Conservation (phyloP, 306 rosid species). For the Acacia acuminata region DNA sequence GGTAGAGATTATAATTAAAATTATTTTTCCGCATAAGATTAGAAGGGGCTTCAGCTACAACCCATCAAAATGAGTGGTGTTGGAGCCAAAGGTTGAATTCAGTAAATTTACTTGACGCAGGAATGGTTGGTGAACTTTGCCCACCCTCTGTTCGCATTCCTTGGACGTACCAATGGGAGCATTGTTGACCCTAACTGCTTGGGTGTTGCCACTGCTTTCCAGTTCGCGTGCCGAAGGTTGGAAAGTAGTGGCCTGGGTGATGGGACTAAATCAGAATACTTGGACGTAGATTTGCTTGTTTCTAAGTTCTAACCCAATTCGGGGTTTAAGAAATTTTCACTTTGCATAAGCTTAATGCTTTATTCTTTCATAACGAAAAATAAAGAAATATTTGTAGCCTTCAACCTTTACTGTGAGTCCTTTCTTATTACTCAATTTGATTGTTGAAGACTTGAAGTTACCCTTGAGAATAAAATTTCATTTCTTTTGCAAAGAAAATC, state of each 20-base stretch:
- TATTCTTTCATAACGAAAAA: no score
- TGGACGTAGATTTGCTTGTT: not conserved
- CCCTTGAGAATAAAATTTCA: not conserved
- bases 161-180: not conserved
- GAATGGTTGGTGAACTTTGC: no score
- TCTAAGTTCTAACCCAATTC: not conserved
- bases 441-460: not conserved
- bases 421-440: not conserved
- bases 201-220: not conserved
- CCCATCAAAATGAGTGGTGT: no score
- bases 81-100: no score
- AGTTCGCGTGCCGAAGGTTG: not conserved
- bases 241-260: not conserved
- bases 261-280: no score
- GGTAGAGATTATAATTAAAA: no score
- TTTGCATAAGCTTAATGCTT: not conserved
- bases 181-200: not conserved
- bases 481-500: not conserved
- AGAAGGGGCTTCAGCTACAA: no score
- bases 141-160: no score
- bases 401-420: not conserved
- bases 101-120: no score
- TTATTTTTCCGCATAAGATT: no score
- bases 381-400: not conserved
- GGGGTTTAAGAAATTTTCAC: not conserved